Conservation (phyloP, 2,329 filamentous ascomycete species). For the Clonostachys rosea region DNA sequence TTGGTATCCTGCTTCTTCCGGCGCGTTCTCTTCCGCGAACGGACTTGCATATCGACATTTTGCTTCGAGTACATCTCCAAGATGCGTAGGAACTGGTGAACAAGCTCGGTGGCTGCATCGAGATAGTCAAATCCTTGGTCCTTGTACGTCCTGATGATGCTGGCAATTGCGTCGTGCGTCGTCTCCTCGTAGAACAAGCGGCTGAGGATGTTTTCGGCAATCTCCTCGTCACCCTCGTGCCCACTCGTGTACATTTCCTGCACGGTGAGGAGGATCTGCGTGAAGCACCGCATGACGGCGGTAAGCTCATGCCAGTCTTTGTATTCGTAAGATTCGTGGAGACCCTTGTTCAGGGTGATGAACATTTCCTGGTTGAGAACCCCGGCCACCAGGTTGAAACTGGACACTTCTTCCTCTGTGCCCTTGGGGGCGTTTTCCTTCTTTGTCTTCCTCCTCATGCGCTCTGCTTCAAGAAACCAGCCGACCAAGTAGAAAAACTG, state of each 20-base stretch:
- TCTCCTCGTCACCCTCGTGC: conserved; percentile 92
- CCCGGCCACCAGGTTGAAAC: conserved; percentile 80
- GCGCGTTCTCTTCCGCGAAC: conserved; percentile 69
- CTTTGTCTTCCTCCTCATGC: conserved; percentile 60
- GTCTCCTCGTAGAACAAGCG: conserved; percentile 98
- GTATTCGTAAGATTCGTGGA: conserved; percentile 73
- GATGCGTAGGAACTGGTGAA: conserved; percentile 88
- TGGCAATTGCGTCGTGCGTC: conserved; percentile 82
- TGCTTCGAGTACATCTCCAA: conserved; percentile 92
- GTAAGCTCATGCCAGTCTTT: conserved; percentile 87
- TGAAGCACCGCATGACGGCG: conserved; percentile 89
- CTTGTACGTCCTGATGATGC: conserved; percentile 81
- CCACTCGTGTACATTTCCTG: conserved; percentile 85
- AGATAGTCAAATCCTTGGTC: conserved; percentile 92
- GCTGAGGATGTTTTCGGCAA: conserved; percentile 93
- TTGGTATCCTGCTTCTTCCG: conserved; percentile 66
- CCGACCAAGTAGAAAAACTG: conserved; percentile 91
- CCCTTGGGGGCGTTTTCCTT: conserved; percentile 42
- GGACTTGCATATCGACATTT: conserved; percentile 89
- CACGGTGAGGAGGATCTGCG: conserved; percentile 86
- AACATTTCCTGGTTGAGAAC: conserved; percentile 96
- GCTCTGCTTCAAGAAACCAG: conserved; percentile 90
- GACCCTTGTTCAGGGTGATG: conserved; percentile 76
- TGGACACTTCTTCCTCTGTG: conserved; percentile 54
- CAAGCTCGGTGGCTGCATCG: conserved; percentile 84